Percentiles rank a stretch among this genome's conserved stretches.
phyloP scores from a whole-genome alignment of 2,329 filamentous ascomycete species.

The Cadophora sp. region DNA sequence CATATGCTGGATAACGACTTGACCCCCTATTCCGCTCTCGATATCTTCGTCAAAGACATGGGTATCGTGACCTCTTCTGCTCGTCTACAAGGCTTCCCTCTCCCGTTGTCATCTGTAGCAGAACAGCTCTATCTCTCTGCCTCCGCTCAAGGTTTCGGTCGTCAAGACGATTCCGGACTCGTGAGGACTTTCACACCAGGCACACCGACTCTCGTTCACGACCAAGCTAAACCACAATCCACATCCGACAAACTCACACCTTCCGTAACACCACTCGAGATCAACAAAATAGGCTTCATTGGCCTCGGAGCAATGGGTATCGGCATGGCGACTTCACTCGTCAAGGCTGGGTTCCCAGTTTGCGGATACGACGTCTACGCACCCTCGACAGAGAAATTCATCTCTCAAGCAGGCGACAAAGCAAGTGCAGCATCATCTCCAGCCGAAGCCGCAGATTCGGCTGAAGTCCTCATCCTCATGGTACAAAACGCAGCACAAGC shows the following conservation, averaged over 20 bases:
- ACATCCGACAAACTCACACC: constrained; percentile 21
- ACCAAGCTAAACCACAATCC: constrained; percentile 12
- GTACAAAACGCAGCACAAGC: constrained; percentile 75
- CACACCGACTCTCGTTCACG: constrained; percentile 14
- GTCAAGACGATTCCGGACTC: constrained; percentile 37
- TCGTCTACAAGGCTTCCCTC: constrained; percentile 45
- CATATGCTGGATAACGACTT: constrained; percentile 60
- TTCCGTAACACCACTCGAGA: constrained; percentile 24
- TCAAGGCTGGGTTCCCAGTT: constrained; percentile 70
- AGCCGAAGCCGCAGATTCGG: constrained; percentile 64
- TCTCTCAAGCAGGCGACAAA: constrained; percentile 61
- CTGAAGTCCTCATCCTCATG: constrained; percentile 72
- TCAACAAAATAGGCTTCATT: constrained; percentile 36
- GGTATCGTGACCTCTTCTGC: constrained; percentile 43
- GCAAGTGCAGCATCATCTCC: constrained; percentile 59
- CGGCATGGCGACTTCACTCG: constrained; percentile 77
- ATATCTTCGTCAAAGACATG: constrained; percentile 48
- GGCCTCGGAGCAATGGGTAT: constrained; percentile 83
- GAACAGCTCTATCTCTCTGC: constrained; percentile 43
- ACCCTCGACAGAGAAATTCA: constrained; percentile 70
- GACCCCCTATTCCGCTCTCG: constrained; percentile 47
- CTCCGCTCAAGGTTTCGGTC: constrained; percentile 30
- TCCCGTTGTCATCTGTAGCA: constrained; percentile 46
- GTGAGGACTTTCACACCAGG: constrained; percentile 21
- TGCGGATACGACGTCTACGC: constrained; percentile 74